Evolutionary conservation across 306 rosid species (phyloP).

Genomic region (Alnus rubra): DNA sequence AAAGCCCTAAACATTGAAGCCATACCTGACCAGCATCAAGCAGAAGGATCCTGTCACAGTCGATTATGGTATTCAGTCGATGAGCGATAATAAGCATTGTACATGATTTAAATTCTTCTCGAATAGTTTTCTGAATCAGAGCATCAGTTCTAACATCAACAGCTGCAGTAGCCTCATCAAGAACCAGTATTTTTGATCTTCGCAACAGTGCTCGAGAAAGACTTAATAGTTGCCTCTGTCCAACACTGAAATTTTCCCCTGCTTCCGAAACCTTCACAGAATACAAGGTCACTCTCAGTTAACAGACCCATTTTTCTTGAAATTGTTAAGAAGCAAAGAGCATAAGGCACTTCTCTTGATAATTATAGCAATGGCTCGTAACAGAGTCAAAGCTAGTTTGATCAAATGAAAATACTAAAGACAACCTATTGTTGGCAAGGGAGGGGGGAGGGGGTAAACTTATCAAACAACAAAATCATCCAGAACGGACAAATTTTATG

Average conservation of each 20-base stretch:
- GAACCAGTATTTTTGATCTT: conserved; percentile 83
- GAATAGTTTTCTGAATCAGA: conserved; percentile 80
- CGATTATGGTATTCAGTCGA: conserved; percentile 82
- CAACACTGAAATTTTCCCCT: conserved; percentile 94
- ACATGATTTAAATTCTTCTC: conserved; percentile 79
- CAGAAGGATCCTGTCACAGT: conserved; percentile 67
- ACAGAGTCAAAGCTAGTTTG: background rate
- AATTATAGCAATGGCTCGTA: background rate
- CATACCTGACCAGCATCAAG: conserved; percentile 77
- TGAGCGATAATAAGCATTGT: conserved; percentile 92
- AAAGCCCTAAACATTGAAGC: conserved; percentile 9
- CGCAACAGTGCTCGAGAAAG: conserved; percentile 83
- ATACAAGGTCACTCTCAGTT: conserved; percentile 8
- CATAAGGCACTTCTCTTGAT: background rate
- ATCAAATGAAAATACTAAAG: background rate
- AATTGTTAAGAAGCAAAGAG: conserved; percentile 2
- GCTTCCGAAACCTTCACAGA: conserved; percentile 73
- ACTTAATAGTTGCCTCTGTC: conserved; percentile 87
- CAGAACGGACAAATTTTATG: background rate
- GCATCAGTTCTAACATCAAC: conserved; percentile 91
- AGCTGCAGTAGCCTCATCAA: conserved; percentile 95
- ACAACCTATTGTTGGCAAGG: background rate
- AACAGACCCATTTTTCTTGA: background rate
- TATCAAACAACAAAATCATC: background rate
- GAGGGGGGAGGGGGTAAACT: background rate